A percentile compares a stretch with the other conserved stretches of the same genome.
These are phyloP conservation scores for Persicaria tinctoria DNA, from an alignment of 148 eudicot genomes.

Conservation along the genomic window DNA sequence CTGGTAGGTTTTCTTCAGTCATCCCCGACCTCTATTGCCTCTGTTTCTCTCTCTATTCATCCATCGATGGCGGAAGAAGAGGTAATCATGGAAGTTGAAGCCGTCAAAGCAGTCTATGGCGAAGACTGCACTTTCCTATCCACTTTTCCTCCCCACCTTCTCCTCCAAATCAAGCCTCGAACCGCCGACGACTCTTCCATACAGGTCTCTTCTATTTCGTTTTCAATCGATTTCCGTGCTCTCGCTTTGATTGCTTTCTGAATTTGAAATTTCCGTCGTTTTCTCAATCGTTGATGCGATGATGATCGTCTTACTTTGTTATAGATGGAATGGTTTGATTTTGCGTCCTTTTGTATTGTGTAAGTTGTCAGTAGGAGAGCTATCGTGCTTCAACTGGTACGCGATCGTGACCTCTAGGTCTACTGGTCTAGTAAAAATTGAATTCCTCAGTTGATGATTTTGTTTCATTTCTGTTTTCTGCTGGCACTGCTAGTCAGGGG, in stretches of 20 bases:
- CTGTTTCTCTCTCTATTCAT: background rate
- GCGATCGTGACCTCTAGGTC: background rate
- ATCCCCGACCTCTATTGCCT: background rate
- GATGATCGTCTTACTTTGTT: background rate
- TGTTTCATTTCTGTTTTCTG: background rate
- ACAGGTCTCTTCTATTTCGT: conserved; percentile 41
- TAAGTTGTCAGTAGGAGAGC: background rate
- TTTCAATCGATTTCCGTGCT: background rate
- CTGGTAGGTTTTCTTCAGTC: background rate
- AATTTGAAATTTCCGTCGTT: background rate
- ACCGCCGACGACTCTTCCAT: conserved; percentile 73
- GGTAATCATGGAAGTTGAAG: conserved; percentile 53
- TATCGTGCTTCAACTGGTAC: background rate
- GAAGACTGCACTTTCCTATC: conserved; percentile 54
- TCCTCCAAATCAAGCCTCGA: conserved; percentile 59
- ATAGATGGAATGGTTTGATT: background rate
- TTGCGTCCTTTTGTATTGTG: background rate
- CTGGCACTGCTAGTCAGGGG: background rate
- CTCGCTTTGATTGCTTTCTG: background rate
- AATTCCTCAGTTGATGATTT: background rate
- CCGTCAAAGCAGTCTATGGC: conserved; percentile 74
- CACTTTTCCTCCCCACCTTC: conserved; percentile 61
- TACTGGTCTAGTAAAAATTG: background rate
- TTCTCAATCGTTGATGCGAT: background rate
- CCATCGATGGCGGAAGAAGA: conserved; percentile 53